A percentile compares a stretch with the other conserved stretches of the same genome.
Evolutionary conservation across 2,329 filamentous ascomycete genomes (phyloP).

Genomic region (Aspergillus sp.): DNA sequence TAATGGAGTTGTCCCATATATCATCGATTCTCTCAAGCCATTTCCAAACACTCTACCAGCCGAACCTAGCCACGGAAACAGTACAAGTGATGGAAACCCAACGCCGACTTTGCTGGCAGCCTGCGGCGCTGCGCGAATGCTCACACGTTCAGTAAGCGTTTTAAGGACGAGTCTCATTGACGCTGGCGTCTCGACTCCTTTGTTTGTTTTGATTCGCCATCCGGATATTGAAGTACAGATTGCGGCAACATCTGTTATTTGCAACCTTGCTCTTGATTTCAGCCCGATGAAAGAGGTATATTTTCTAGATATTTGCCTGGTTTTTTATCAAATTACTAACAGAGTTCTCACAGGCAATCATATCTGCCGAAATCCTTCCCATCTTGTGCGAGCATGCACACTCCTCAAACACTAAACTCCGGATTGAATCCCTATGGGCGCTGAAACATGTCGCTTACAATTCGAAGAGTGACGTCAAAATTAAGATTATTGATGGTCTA

Average conservation of each 20-base stretch:
- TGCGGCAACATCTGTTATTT: constrained; percentile 79
- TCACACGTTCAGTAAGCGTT: constrained; percentile 81
- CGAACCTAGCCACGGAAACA: constrained; percentile 31
- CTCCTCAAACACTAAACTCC: constrained; percentile 73
- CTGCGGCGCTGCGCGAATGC: constrained; percentile 75
- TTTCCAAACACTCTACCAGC: constrained; percentile 38
- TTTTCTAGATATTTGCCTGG: background rate
- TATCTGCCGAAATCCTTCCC: constrained; percentile 71
- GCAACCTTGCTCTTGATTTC: constrained; percentile 82
- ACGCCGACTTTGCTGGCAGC: constrained; percentile 77
- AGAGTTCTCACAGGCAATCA: constrained; percentile 58
- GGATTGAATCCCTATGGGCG: constrained; percentile 87
- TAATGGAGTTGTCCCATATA: constrained; percentile 74
- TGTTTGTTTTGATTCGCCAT: constrained; percentile 74
- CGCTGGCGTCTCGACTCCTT: constrained; percentile 73
- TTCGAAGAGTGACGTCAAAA: constrained; percentile 70
- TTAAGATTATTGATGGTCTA: constrained; percentile 73
- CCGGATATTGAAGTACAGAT: constrained; percentile 76
- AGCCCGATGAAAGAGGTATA: constrained; percentile 83
- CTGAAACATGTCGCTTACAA: constrained; percentile 84
- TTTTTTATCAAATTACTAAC: background rate
- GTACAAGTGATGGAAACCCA: constrained; percentile 70
- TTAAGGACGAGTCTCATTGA: constrained; percentile 86
- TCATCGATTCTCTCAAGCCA: constrained; percentile 77
- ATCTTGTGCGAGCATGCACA: constrained; percentile 81